phyloP scores from a whole-genome alignment of 2,329 filamentous ascomycete species.

The Coniella lustricola region DNA sequence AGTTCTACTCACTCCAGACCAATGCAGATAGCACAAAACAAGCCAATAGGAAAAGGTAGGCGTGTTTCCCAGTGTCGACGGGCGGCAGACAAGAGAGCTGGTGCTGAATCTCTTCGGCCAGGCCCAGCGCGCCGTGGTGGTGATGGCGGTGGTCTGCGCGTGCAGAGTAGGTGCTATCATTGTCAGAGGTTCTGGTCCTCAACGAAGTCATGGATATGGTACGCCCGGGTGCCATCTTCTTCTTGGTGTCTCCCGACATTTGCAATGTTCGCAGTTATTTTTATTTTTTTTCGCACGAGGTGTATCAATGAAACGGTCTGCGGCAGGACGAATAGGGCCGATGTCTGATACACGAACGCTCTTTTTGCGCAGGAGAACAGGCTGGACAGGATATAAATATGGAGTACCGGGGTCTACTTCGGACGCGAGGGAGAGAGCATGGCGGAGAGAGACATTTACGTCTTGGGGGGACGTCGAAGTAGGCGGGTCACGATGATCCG shows the following conservation, averaged over 20 bases:
- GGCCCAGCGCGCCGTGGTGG: conserved; percentile 5
- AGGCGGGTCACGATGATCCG: conserved; percentile 9
- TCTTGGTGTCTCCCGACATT: neutral
- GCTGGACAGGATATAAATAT: conserved; percentile 9
- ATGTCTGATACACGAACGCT: conserved; percentile 8
- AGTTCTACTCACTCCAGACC: conserved; percentile 39
- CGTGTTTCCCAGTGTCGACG: conserved; percentile 30
- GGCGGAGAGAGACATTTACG: conserved; percentile 11
- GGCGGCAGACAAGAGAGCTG: conserved; percentile 24
- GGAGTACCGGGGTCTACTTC: neutral
- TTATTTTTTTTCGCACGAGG: neutral
- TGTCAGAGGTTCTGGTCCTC: conserved; percentile 9
- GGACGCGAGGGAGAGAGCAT: conserved; percentile 10
- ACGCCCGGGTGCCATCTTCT: conserved; percentile 10
- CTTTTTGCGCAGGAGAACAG: neutral
- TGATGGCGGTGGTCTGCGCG: neutral
- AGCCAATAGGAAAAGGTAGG: conserved; percentile 39
- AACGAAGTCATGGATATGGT: conserved; percentile 8
- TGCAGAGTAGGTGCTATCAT: conserved; percentile 11
- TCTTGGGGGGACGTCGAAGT: neutral
- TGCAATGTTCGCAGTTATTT: neutral
- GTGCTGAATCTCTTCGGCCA: conserved; percentile 14
- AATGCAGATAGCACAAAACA: conserved; percentile 46
- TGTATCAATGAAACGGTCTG: conserved; percentile 1
- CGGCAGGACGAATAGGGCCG: conserved; percentile 2